Percentiles rank a stretch among this genome's conserved stretches.
These are phyloP conservation scores for Raphanus sativus DNA, from an alignment of 345 rosid genomes.

Conservation along the genomic window DNA sequence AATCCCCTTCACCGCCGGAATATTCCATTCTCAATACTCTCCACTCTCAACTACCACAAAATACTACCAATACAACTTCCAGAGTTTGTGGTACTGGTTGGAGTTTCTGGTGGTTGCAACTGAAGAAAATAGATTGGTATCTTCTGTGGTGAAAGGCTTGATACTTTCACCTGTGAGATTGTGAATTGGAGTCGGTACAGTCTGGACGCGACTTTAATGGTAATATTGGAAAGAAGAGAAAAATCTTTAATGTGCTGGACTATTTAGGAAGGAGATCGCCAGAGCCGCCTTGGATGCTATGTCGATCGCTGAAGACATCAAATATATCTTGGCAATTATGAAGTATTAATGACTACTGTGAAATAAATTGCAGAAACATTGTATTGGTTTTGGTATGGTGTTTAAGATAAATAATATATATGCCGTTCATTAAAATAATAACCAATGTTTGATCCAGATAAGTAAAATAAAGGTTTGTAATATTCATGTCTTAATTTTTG, in stretches of 20 bases:
- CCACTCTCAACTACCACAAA: background rate
- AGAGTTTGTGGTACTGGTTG: slow-evolving; percentile 24
- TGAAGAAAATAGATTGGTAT: too few relatives aligned
- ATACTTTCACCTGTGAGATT: slow-evolving; percentile 42
- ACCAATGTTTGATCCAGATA: background rate
- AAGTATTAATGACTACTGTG: background rate
- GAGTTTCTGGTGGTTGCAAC: slow-evolving; percentile 65
- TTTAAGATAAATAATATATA: too few relatives aligned
- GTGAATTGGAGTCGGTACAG: too few relatives aligned
- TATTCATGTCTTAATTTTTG: too few relatives aligned
- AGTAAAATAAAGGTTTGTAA: too few relatives aligned
- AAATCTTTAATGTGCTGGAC: slow-evolving; percentile 52
- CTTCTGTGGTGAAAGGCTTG: slow-evolving; percentile 32
- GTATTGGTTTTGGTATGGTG: background rate
- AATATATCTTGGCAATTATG: background rate
- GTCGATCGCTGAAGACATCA: slow-evolving; percentile 46
- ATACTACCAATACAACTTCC: background rate
- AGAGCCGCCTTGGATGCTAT: slow-evolving; percentile 53
- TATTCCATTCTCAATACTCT: background rate
- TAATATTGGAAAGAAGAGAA: slow-evolving; percentile 59
- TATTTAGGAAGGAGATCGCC: slow-evolving; percentile 45
- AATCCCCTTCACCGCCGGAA: too few relatives aligned
- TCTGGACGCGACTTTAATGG: background rate
- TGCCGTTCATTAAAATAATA: background rate
- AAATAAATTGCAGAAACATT: background rate